Evolutionary conservation across 257 asterid species (phyloP).

Genomic region (Mentha longifolia): DNA sequence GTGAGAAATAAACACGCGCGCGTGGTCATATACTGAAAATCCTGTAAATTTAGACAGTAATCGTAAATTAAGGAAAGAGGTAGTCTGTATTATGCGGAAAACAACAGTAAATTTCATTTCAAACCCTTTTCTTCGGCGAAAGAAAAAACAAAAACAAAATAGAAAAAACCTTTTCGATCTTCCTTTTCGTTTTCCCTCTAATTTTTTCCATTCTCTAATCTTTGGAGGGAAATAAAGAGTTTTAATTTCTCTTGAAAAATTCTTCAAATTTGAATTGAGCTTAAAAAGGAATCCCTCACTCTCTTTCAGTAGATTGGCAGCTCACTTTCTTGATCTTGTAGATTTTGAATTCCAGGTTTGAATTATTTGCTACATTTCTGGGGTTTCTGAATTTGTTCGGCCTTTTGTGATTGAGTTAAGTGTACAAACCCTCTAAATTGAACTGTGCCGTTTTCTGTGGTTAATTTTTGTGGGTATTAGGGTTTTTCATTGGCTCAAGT

Average conservation of each 20-base stretch:
- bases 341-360: conserved; percentile 42
- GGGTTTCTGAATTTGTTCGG: conserved; percentile 19
- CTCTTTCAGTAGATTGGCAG: conserved; percentile 32
- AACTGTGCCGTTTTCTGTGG: conserved; percentile 12
- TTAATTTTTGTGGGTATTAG: conserved; percentile 35
- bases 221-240: conserved; percentile 61
- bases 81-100: conserved; percentile 27
- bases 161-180: conserved; percentile 38
- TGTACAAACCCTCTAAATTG: conserved; percentile 12
- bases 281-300: conserved; percentile 27
- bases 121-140: conserved; percentile 37
- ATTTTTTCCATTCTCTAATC: conserved; percentile 46
- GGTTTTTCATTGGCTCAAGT: conserved; percentile 48
- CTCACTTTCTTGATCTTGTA: conserved; percentile 31
- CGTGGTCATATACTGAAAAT: neutral
- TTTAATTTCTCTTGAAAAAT: conserved; percentile 32
- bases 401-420: conserved; percentile 30
- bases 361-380: conserved; percentile 22
- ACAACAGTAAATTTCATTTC: conserved; percentile 30
- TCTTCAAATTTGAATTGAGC: conserved; percentile 29
- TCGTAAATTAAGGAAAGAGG: conserved; percentile 49
- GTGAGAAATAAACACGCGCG: neutral
- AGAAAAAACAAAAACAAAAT: conserved; percentile 31
- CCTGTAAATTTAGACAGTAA: conserved; percentile 38
- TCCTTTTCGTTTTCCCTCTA: conserved; percentile 50